Conservation (phyloP, 2,329 filamentous ascomycete genomes). For the Zasmidium citrigriseum region DNA sequence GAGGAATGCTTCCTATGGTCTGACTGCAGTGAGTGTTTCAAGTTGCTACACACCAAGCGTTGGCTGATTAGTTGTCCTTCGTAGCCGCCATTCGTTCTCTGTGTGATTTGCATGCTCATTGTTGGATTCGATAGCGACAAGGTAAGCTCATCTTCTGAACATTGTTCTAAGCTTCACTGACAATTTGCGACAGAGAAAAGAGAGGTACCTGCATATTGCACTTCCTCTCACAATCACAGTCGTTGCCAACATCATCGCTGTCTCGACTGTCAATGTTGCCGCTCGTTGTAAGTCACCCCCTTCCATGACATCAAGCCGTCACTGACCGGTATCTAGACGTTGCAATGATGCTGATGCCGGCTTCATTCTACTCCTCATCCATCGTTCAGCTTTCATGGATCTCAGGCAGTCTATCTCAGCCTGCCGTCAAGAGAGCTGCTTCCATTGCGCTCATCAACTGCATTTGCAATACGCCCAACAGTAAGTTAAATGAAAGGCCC, state of each 20-base stretch:
- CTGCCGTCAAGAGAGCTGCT: slow-evolving; percentile 28
- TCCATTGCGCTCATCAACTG: slow-evolving; percentile 31
- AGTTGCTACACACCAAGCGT: not conserved
- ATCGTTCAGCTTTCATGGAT: slow-evolving; percentile 63
- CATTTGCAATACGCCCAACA: slow-evolving; percentile 28
- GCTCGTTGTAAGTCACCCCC: slow-evolving; percentile 47
- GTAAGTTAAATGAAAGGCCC: not conserved
- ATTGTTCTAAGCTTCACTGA: not conserved
- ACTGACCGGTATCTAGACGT: slow-evolving; percentile 39
- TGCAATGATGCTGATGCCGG: slow-evolving; percentile 59
- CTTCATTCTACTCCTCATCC: slow-evolving; percentile 58
- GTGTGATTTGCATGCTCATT: slow-evolving; percentile 24
- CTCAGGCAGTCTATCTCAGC: slow-evolving; percentile 35
- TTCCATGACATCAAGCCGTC: no score
- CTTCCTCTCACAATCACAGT: slow-evolving; percentile 57
- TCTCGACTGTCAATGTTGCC: slow-evolving; percentile 57
- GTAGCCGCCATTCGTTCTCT: slow-evolving; percentile 22
- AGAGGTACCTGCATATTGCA: slow-evolving; percentile 60
- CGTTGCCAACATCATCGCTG: slow-evolving; percentile 61
- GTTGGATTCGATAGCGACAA: slow-evolving; percentile 23
- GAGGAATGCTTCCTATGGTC: slow-evolving; percentile 16
- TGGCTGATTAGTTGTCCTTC: not conserved
- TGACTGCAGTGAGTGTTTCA: slow-evolving; percentile 15
- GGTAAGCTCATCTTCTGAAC: not conserved
- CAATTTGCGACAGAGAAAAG: slow-evolving; percentile 8